A percentile compares a stretch with the other conserved stretches of the same genome.
phyloP scores from a whole-genome alignment of 768 basidiomycete species.

The Terana coerulea region DNA sequence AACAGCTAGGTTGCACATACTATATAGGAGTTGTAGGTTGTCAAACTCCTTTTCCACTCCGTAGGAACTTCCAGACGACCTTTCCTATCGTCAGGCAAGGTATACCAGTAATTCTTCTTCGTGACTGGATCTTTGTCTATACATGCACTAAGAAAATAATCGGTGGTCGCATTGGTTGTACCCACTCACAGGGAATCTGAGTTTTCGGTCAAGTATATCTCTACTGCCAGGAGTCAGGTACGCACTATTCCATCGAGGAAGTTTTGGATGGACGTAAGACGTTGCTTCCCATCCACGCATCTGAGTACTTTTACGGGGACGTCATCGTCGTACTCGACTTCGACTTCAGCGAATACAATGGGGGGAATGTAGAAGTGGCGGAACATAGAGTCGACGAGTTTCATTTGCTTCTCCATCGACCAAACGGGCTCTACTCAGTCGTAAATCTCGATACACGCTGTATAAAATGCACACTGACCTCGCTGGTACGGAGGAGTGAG shows the following conservation, averaged over 20 bases:
- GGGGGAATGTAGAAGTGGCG: slow-evolving; percentile 53
- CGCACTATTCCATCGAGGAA: slow-evolving; percentile 45
- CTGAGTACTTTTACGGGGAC: too few relatives aligned
- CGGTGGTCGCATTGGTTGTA: slow-evolving; percentile 20
- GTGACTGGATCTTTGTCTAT: slow-evolving; percentile 6
- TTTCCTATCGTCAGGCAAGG: background rate
- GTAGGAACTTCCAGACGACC: background rate
- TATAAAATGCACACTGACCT: slow-evolving; percentile 37
- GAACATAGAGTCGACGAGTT: slow-evolving; percentile 47
- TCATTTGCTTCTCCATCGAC: slow-evolving; percentile 62
- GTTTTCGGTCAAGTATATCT: slow-evolving; percentile 12
- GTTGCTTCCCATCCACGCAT: slow-evolving; percentile 53
- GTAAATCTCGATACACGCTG: background rate
- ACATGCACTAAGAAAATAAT: background rate
- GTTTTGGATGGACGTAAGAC: slow-evolving; percentile 43
- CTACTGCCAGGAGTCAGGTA: background rate
- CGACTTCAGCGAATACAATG: slow-evolving; percentile 42
- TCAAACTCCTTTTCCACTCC: slow-evolving; percentile 4
- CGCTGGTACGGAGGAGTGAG: slow-evolving; percentile 70
- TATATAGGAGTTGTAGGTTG: background rate
- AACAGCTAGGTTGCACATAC: background rate
- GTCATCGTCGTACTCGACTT: too few relatives aligned
- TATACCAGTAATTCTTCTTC: slow-evolving; percentile 1
- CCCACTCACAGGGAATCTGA: slow-evolving; percentile 57
- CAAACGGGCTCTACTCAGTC: slow-evolving; percentile 63